A percentile compares a stretch with the other conserved stretches of the same genome.
These are phyloP conservation scores for Sergeia podlipaevii DNA, from an alignment of 208 protist species.

Conservation along the genomic window DNA sequence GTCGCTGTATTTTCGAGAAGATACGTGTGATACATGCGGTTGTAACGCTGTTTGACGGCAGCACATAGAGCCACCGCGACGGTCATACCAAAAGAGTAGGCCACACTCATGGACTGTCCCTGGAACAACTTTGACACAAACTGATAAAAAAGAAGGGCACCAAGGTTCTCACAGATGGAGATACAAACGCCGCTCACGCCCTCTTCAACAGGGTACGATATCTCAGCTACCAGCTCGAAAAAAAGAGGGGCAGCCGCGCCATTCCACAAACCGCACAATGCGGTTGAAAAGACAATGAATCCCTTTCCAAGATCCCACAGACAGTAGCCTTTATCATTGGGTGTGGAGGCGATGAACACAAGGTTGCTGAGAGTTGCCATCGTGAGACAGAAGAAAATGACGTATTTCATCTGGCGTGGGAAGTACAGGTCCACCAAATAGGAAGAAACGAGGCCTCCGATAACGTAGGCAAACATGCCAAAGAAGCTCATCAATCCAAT, in stretches of 20 bases:
- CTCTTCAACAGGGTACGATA: slow-evolving; percentile 85
- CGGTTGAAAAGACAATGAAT: slow-evolving; percentile 73
- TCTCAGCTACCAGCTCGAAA: slow-evolving; percentile 83
- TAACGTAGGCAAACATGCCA: slow-evolving; percentile 73
- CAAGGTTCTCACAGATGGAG: slow-evolving; percentile 80
- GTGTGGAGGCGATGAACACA: slow-evolving; percentile 74
- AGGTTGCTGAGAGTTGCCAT: slow-evolving; percentile 77
- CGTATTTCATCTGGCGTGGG: slow-evolving; percentile 85
- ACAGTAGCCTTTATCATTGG: slow-evolving; percentile 70
- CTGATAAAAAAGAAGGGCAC: slow-evolving; percentile 81
- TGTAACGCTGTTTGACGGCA: slow-evolving; percentile 77
- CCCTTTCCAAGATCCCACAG: slow-evolving; percentile 58
- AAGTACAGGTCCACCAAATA: slow-evolving; percentile 81
- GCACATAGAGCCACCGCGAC: slow-evolving; percentile 63
- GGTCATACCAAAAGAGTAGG: slow-evolving; percentile 83
- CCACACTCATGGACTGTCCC: slow-evolving; percentile 74
- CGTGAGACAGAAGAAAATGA: slow-evolving; percentile 83
- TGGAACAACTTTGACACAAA: slow-evolving; percentile 64
- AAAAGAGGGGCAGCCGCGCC: slow-evolving; percentile 83
- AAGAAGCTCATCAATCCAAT: slow-evolving; percentile 86
- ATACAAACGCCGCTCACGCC: slow-evolving; percentile 79
- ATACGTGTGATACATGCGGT: slow-evolving; percentile 58
- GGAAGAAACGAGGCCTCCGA: slow-evolving; percentile 69
- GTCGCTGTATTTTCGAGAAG: slow-evolving; percentile 23
- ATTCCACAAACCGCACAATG: slow-evolving; percentile 83